These are phyloP conservation scores for Fistulifera solaris DNA, from an alignment of 108 stramenopile species.

Conservation along the genomic window DNA sequence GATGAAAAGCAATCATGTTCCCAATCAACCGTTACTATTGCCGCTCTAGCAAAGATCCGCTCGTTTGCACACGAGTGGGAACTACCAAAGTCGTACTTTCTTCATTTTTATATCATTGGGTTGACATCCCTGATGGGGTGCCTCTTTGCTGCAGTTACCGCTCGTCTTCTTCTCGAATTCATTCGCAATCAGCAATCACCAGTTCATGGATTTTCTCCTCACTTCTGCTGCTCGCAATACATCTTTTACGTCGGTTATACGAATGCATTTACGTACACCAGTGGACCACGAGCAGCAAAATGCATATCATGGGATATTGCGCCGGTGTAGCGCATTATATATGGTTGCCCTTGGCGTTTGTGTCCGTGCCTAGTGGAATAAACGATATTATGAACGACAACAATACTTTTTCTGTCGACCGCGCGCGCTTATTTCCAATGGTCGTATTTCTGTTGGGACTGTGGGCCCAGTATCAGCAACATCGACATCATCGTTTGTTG, in stretches of 20 bases:
- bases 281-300: conserved; percentile 26
- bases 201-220: too few relatives aligned
- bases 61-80: not conserved
- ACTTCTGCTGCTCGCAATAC: conserved; percentile 13
- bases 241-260: conserved; percentile 27
- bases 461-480: conserved; percentile 53
- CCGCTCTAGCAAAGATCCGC: too few relatives aligned
- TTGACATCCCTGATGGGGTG: not conserved
- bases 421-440: too few relatives aligned
- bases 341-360: conserved; percentile 53
- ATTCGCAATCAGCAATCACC: not conserved
- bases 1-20: not conserved
- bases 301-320: conserved; percentile 68
- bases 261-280: conserved; percentile 58
- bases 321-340: conserved; percentile 55
- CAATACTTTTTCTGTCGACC: too few relatives aligned
- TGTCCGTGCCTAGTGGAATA: too few relatives aligned
- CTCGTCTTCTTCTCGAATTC: not conserved
- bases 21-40: too few relatives aligned
- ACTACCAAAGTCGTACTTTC: conserved; percentile 7
- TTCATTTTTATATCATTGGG: conserved; percentile 12
- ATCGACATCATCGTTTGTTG: conserved; percentile 49
- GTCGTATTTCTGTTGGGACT: conserved; percentile 8
- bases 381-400: too few relatives aligned
- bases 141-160: not conserved